Base-by-base conservation (phyloP, 202 grass and related monocot genomes). In the Alloteropsis angusta region DNA sequence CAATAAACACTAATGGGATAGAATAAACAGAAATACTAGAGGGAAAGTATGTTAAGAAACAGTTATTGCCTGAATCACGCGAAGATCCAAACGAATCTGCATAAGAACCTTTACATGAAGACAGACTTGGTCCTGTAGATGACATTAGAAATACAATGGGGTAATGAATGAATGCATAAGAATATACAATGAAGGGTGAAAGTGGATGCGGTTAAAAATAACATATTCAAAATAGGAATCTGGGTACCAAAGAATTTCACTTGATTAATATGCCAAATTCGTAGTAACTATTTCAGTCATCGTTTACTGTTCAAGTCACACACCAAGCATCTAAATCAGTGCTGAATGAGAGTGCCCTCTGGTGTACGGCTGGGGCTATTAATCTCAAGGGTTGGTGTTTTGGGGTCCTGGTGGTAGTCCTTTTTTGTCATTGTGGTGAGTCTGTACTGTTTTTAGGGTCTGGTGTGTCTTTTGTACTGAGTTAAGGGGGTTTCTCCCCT, bases 111-210 rank as follows among this genome's bases (percentile, higher is more conserved):
- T 92, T 58, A 92, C 80, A 87, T 92, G 78, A 79, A 94, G 78
- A 85, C 85, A 97, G 13, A 82, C 72, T 87, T 97, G 85, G 81
- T 94, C 94, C 94, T 97, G 84, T 58, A 92, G 80, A 92, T 68
- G 67, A 38, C 57, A 57, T 41, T 46, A 68, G 16, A 88, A 52
- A 23, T 39, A 57, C 36, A 53, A 57, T 45, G 11, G 15, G 18
- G 22, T 7, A 54, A 10, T 22, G 54, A 5, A 60, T 69, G 17
- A 69, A 48, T 82, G 72, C 49, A 80, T 28, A 42, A 45, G 61
- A 76, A n/a, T 23, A 68, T 6, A 48, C 12, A 67, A 67, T 58
- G 76, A 56, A 66, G 17, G 42, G 61, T 68, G 7, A 52, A 73
- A 76, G 70, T 5, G 25, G 22, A 81, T 80, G 68, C 0, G 9